Evolutionary conservation across 768 basidiomycete species (phyloP), one percentile per base, ranked within the genome.

Genomic region (Tricholoma sp.): DNA sequence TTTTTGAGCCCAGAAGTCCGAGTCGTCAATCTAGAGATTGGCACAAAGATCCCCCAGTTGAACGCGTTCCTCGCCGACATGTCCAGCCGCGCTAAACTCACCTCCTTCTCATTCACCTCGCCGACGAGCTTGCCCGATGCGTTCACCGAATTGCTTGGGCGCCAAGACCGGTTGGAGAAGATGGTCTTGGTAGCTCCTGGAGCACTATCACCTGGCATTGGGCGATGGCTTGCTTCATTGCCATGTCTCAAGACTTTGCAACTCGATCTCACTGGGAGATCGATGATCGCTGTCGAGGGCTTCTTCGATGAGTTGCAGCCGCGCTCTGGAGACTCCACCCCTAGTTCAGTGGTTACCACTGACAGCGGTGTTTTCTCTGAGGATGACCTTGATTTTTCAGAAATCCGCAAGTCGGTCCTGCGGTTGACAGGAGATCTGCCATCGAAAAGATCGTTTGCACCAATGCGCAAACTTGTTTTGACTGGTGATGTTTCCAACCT

Each of bases 321-420:
- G 14, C 77, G 80, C 41, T 89, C 88, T 0, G 89, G 89, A n/a
- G 76, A 77, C 59, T 81, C 81, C 27, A 87, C 88, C 11, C 89
- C 89, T 5, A 83, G 78, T 60, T 88, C 87, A 10, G 78, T 83
- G 12, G 78, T 74, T 22, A 84, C 86, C 52, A 85, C 79, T 41
- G 89, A 91, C 69, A 89, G 86, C 63, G 87, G 88, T 41, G 82
- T 90, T 59, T 89, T 88, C 74, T 89, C 88, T 54, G 82, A 79
- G 52, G 88, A 89, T 60, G 89, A 91, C 61, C 72, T 85, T 57
- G 89, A 91, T 68, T 89, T 90, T 63, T 81, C 85, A 39, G 84
- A 87, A 58, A 82, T 86, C 57, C 84, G 85, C 63, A 89, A 86
- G 71, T 85, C 87, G 22, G 77, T 80, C 19, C 76, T 86, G 62